Evolutionary conservation across 228 moss, liverwort and hornwort genomes (phyloP), one percentile per base, ranked within the genome.

Genomic region (Sphagnum fallax): DNA sequence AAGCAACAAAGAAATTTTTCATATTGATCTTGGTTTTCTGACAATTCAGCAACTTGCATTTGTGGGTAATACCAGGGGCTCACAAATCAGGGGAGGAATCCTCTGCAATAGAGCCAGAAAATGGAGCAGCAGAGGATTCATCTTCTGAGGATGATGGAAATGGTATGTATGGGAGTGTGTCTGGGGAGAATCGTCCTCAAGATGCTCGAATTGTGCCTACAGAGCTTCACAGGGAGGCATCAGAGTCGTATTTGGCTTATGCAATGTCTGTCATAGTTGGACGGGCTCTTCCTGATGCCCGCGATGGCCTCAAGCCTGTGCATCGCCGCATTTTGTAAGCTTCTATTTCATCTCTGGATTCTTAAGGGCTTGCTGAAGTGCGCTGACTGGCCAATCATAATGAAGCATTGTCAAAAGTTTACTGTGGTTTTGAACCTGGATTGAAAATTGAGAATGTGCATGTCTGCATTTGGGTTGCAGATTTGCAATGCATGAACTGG

Each of bases 241-340:
- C 93, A 5, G 93, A 98, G 63, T 93, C 97, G 2, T 98, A 98
- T 63, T 74, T 98, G 69, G 85, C 91, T 5, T 98, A 98, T 67
- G 91, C 97, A 65, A 91, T 93, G 97, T 91, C 97, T 62, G 97
- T 98, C 8, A 98, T 98, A 15, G 93, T 98, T 51, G 97, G 97
- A 13, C 83, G 97, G 62, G 97, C 97, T 52, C 85, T 98, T 66
- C 97, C 97, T 47, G 97, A 98, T 81, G 90, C 91, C 72, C 88
- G 93, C 50, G 97, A 98, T 73, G 97, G 97, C 48, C 82, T 98
- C 18, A 98, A 98, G 71, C 97, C 97, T 70, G 97, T 98, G 65
- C 97, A 98, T 73, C 86, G 97, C 62, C 88, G 97, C 69, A 98
- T 98, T 75, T 69, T 98, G 91, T 94, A 72, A 91, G 94, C 88